Evolutionary conservation across 768 basidiomycete species (phyloP).

Genomic region (Rhodocollybia butyracea): DNA sequence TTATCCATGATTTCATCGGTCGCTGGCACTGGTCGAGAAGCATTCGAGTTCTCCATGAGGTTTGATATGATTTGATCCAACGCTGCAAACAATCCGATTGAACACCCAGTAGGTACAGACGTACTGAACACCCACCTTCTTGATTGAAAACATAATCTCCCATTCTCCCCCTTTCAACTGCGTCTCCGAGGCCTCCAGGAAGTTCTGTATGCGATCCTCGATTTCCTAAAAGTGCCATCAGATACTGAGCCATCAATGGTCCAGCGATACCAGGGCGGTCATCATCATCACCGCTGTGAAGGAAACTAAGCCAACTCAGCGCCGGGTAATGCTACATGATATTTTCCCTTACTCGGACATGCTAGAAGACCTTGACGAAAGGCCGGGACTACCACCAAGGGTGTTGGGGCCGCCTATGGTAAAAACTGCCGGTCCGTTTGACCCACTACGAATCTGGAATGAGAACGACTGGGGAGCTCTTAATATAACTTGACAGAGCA

Average conservation of each 20-base stretch:
- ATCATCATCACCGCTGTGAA: slow-evolving; percentile 27
- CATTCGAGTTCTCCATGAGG: slow-evolving; percentile 78
- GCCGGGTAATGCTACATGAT: neutral
- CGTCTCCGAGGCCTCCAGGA: slow-evolving; percentile 24
- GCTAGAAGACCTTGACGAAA: slow-evolving; percentile 32
- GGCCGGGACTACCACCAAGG: slow-evolving; percentile 15
- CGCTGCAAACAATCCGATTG: slow-evolving; percentile 35
- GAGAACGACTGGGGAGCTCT: slow-evolving; percentile 15
- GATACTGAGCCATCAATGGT: slow-evolving; percentile 68
- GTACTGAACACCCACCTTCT: slow-evolving; percentile 54
- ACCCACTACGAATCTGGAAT: slow-evolving; percentile 32
- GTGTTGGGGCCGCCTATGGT: slow-evolving; percentile 33
- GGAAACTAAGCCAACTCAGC: slow-evolving; percentile 26
- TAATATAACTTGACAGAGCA: neutral
- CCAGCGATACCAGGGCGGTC: slow-evolving; percentile 46
- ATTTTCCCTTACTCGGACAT: slow-evolving; percentile 49
- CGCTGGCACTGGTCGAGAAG: slow-evolving; percentile 77
- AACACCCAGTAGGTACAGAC: neutral
- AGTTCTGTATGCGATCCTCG: slow-evolving; percentile 44
- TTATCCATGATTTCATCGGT: slow-evolving; percentile 74
- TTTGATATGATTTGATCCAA: slow-evolving; percentile 84
- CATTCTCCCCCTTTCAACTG: slow-evolving; percentile 54
- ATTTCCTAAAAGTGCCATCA: slow-evolving; percentile 57
- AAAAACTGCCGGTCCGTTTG: slow-evolving; percentile 27
- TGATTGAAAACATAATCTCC: slow-evolving; percentile 94